A percentile compares a stretch with the other conserved stretches of the same genome.
These are phyloP conservation scores for Rehmannia glutinosa DNA, from an alignment of 257 asterid genomes.

Conservation along the genomic window DNA sequence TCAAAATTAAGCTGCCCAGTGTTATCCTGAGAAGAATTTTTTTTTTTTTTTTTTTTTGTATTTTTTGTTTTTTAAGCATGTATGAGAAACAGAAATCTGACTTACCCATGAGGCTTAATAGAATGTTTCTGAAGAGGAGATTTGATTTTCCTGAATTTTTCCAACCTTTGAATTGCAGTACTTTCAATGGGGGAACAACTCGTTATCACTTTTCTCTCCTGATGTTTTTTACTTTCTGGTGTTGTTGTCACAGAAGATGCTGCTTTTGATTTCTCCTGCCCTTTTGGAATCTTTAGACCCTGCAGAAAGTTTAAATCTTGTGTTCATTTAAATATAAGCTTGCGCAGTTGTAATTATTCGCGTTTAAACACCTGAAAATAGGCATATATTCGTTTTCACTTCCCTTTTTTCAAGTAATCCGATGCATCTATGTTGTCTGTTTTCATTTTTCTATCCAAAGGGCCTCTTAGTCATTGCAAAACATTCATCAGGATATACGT, in stretches of 20 bases:
- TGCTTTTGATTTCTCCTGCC: slow-evolving; percentile 33
- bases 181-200: slow-evolving; percentile 22
- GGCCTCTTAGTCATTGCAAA: background rate
- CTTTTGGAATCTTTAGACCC: slow-evolving; percentile 30
- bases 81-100: background rate
- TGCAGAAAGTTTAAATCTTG: slow-evolving; percentile 26
- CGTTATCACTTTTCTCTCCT: slow-evolving; percentile 19
- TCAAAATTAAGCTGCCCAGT: background rate
- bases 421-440: no score
- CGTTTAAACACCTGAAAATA: background rate
- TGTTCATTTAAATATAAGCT: no score
- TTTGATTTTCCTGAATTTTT: slow-evolving; percentile 41
- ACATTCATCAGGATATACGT: background rate
- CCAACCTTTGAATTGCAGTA: slow-evolving; percentile 35
- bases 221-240: slow-evolving; percentile 20
- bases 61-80: no score
- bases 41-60: background rate
- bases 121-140: slow-evolving; percentile 33
- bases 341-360: no score
- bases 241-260: slow-evolving; percentile 24
- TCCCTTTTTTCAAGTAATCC: background rate
- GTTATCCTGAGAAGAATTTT: background rate
- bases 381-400: slow-evolving; percentile 17
- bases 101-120: slow-evolving; percentile 52
- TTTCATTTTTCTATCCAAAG: background rate